Percentiles rank a stretch among this genome's conserved stretches.
Evolutionary conservation across 2,329 filamentous ascomycete genomes (phyloP).

Genomic region (Helminthosporium solani): DNA sequence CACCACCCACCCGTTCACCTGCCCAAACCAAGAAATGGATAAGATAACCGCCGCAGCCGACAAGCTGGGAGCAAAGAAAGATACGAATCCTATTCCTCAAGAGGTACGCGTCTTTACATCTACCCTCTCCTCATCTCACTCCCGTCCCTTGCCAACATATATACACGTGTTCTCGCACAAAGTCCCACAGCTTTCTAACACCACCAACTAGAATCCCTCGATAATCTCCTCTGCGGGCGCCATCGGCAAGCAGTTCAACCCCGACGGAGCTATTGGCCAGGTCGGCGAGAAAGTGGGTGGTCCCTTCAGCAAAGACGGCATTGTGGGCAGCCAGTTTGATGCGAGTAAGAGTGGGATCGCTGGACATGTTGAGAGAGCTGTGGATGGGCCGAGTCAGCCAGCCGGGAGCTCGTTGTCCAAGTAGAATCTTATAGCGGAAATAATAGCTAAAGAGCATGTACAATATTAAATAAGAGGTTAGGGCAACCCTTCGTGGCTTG

Average conservation of each 20-base stretch:
- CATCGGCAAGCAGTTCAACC: conserved; percentile 58
- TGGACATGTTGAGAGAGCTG: conserved; percentile 53
- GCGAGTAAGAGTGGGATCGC: conserved; percentile 55
- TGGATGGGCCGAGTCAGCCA: conserved; percentile 45
- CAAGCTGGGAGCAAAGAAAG: conserved; percentile 31
- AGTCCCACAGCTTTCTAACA: no score
- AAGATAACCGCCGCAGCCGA: conserved; percentile 25
- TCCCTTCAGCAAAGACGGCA: conserved; percentile 49
- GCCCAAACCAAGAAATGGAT: no score
- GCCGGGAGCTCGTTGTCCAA: conserved; percentile 23
- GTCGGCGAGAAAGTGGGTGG: conserved; percentile 53
- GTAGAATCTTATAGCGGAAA: not conserved
- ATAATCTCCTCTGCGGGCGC: conserved; percentile 53
- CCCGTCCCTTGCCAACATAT: not conserved
- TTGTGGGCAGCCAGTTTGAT: conserved; percentile 57
- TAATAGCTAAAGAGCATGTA: not conserved
- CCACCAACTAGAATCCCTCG: conserved; percentile 27
- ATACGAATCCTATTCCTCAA: conserved; percentile 32
- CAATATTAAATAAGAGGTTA: not conserved
- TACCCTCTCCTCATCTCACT: not conserved
- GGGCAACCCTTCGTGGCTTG: no score
- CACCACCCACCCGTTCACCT: not conserved
- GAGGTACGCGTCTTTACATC: conserved; percentile 12
- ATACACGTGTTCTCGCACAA: no score
- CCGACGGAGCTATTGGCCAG: conserved; percentile 53